Percentiles rank a stretch among this genome's conserved stretches.
Conservation (phyloP, 169 alveolate genomes). For the Plasmodium malariae region DNA sequence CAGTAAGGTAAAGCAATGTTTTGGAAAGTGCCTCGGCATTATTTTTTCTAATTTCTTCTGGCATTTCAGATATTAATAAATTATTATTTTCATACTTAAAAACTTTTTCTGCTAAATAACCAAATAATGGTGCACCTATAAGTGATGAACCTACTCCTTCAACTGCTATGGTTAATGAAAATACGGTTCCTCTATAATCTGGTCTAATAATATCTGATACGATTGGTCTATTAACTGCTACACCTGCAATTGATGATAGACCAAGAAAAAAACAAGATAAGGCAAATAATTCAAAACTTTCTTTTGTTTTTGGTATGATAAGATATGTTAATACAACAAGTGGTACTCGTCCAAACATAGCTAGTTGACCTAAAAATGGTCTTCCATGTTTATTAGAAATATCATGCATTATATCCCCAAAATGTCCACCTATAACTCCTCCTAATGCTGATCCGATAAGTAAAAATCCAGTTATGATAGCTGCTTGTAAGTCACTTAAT, state of each 20-base stretch:
- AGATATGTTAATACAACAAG: conserved; percentile 43
- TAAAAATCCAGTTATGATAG: conserved; percentile 86
- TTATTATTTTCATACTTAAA: conserved; percentile 89
- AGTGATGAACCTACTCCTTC: conserved; percentile 92
- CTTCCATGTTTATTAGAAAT: conserved; percentile 89
- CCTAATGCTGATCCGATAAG: conserved; percentile 92
- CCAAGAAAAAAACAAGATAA: conserved; percentile 86
- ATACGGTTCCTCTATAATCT: conserved; percentile 91
- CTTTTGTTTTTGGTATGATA: conserved; percentile 43
- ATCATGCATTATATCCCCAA: conserved; percentile 88
- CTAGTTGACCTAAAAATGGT: conserved; percentile 87
- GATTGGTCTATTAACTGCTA: conserved; percentile 92
- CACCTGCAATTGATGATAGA: conserved; percentile 92
- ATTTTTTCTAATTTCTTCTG: conserved; percentile 81
- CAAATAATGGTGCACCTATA: conserved; percentile 92
- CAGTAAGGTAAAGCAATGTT: conserved; percentile 86
- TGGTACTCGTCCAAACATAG: conserved; percentile 76
- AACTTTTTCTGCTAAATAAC: conserved; percentile 89
- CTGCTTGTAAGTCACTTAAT: conserved; percentile 89
- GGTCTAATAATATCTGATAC: conserved; percentile 92
- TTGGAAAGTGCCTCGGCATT: conserved; percentile 91
- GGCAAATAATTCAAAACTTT: conserved; percentile 63
- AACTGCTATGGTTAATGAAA: conserved; percentile 87
- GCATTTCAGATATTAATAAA: conserved; percentile 86
- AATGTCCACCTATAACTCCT: conserved; percentile 91